Conservation (phyloP, 345 rosid genomes). For the Reutealis trisperma region DNA sequence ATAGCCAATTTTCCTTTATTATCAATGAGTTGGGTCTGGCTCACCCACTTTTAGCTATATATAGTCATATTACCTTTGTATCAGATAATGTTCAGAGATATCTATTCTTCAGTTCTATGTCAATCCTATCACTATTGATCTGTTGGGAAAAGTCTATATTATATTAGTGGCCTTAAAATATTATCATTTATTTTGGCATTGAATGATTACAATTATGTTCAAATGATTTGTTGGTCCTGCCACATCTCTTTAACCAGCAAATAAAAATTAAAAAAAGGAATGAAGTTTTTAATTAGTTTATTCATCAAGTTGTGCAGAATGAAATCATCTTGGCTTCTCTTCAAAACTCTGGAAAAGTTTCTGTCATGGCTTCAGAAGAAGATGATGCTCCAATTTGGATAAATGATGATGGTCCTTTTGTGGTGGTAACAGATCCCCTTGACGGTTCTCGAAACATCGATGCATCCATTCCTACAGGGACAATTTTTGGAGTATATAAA, state of each 20-base stretch:
- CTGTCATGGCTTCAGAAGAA: constrained; percentile 96
- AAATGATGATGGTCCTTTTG: constrained; percentile 67
- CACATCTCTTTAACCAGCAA: background rate
- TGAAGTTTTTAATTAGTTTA: background rate
- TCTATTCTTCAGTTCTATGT: no score
- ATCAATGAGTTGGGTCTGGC: no score
- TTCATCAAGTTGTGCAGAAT: constrained; percentile 48
- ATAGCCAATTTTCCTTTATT: background rate
- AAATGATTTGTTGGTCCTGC: background rate
- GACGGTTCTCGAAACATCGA: constrained; percentile 94
- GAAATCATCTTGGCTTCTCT: constrained; percentile 77
- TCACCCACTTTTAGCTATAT: no score
- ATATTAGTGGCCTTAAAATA: background rate
- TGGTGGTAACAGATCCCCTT: constrained; percentile 86
- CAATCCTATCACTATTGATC: background rate
- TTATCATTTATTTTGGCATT: background rate
- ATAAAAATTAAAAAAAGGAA: background rate
- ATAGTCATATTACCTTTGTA: no score
- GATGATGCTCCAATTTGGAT: constrained; percentile 76
- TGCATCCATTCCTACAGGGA: constrained; percentile 90
- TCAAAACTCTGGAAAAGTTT: constrained; percentile 78
- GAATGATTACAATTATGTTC: background rate
- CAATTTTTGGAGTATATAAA: constrained; percentile 76
- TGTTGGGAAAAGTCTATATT: background rate
- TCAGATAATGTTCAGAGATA: background rate